Evolutionary conservation across 2,329 filamentous ascomycete species (phyloP).

Genomic region (Diaporthe caulivora): DNA sequence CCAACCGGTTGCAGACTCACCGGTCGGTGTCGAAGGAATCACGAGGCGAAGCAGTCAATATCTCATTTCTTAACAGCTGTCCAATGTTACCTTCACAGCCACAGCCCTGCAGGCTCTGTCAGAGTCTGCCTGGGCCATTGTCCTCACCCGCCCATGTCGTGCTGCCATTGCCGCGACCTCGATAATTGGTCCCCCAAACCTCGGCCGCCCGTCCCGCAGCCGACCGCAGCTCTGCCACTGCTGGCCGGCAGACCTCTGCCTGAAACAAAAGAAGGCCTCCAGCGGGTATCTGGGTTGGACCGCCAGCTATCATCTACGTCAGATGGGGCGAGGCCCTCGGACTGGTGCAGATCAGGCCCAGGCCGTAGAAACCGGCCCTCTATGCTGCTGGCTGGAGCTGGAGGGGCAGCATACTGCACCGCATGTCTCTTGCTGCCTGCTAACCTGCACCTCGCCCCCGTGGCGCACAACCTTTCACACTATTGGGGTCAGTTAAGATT

Average conservation of each 20-base stretch:
- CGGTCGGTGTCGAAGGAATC: neutral
- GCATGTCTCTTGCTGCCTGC: neutral
- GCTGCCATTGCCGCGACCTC: neutral
- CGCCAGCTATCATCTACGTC: neutral
- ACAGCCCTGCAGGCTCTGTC: neutral
- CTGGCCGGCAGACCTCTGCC: conserved; percentile 20
- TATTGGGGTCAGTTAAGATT: neutral
- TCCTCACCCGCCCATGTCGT: neutral
- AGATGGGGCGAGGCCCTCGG: neutral
- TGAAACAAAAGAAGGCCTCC: conserved; percentile 24
- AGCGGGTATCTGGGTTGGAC: neutral
- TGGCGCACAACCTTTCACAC: neutral
- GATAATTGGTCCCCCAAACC: conserved; percentile 18
- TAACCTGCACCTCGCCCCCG: neutral
- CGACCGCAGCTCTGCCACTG: neutral
- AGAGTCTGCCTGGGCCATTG: neutral
- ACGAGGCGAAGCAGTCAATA: conserved; percentile 5
- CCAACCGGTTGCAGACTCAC: neutral
- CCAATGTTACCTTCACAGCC: neutral
- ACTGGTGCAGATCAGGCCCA: conserved; percentile 7
- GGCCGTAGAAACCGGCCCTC: neutral
- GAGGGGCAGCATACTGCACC: neutral
- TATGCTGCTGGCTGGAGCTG: conserved; percentile 13
- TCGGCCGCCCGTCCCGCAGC: conserved; percentile 17
- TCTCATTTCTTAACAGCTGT: neutral